Evolutionary conservation across 129 eudicot species (phyloP).

Genomic region (Scalesia atractyloides): DNA sequence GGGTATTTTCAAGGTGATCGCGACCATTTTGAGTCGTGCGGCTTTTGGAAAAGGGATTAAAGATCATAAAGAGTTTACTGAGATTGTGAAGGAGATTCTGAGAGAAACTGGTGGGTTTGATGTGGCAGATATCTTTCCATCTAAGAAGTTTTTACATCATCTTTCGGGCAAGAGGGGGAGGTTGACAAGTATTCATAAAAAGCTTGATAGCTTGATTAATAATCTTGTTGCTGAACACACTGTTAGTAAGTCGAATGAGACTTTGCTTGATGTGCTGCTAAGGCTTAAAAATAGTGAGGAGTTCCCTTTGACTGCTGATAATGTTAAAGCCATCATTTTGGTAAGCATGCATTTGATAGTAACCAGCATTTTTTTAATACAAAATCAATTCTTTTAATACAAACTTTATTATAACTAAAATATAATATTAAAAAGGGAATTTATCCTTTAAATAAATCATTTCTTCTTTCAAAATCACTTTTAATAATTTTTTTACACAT

Average conservation of each 20-base stretch:
- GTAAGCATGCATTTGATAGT: conserved; percentile 15
- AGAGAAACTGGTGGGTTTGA: conserved; percentile 34
- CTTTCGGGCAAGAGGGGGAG: conserved; percentile 31
- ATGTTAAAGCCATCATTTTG: conserved; percentile 42
- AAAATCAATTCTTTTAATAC: too few species aligned
- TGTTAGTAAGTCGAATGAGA: conserved; percentile 22
- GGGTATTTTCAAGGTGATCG: conserved; percentile 14
- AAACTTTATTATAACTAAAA: too few species aligned
- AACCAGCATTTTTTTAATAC: too few species aligned
- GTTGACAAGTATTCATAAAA: conserved; percentile 23
- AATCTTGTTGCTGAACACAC: conserved; percentile 27
- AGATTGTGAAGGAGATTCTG: conserved; percentile 31
- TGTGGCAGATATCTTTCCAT: conserved; percentile 41
- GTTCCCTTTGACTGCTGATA: conserved; percentile 33
- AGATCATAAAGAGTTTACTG: conserved; percentile 19
- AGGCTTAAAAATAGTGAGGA: conserved; percentile 30
- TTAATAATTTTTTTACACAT: too few species aligned
- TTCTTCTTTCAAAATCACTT: too few species aligned
- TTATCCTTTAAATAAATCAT: too few species aligned
- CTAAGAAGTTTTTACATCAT: conserved; percentile 24
- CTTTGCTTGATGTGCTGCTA: conserved; percentile 34
- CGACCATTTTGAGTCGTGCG: conserved; percentile 27
- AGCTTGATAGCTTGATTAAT: conserved; percentile 33
- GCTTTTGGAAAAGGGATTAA: conserved; percentile 37
- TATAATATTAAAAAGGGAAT: too few species aligned